Base-by-base conservation (phyloP, 352 stramenopile species). In the Thalassiosira livingstoniorum region DNA sequence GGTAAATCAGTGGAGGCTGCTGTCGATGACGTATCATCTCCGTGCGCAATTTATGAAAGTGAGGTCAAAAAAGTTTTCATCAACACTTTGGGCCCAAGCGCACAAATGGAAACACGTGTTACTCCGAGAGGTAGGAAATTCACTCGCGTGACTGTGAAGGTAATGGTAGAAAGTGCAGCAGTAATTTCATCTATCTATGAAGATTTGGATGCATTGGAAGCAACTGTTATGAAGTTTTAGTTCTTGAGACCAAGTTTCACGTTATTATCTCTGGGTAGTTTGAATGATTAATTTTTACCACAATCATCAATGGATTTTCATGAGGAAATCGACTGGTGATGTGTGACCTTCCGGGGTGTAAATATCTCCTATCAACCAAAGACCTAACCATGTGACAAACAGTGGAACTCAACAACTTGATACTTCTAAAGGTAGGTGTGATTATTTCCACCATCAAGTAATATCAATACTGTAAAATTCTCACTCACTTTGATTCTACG, bases 101-200 rank as follows among this genome's bases (percentile, higher is more conserved):
- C 83, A 37, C 80, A 76, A 27, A 82, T 92, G 11, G 72, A 85
- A 66, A 66, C 67, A 15, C 70, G 80, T 54, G 64, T 90, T 15
- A 84, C 73, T 51, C 87, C 86, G 15, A 67, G 89, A 31, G 89
- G 89, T 32, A 87, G 81, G n/a, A 92, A 86, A 21, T 93, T 90
- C 61, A 89, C 73, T 3, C 83, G 82, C 55, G 80, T 93, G 2
- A 81, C 57, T 64, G 80, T 86, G 25, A 73, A 88, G 62, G 85
- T 86, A 13, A 77, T 47, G 31, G 85, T 93, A 3, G 75, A 92
- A 57, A 92, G 84, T 70, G 34, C 85, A 15, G 37, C 66, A 27
- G 86, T 93, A 60, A 74, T 74, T 55, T 23, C 65, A n/a, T 74
- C 65, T 21, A 74, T 74, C 37, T 74, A 74, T 23, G 35, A 74